Percentiles rank a stretch among this genome's conserved stretches.
Evolutionary conservation across 2,329 filamentous ascomycete genomes (phyloP).

Genomic region (Biscogniauxia sp.): DNA sequence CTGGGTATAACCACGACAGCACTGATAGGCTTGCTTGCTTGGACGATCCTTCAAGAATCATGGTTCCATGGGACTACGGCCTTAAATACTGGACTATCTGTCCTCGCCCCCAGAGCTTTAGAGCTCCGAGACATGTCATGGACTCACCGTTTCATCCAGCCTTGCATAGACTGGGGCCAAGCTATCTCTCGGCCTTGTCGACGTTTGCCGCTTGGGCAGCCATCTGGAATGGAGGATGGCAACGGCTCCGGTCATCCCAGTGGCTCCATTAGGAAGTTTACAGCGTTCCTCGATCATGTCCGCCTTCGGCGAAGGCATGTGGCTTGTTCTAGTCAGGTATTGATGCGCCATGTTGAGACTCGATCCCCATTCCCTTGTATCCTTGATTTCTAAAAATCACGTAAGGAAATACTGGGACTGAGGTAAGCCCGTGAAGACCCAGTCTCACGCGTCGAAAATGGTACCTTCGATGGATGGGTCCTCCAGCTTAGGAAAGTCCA

Average conservation of each 20-base stretch:
- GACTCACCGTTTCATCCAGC: not conserved
- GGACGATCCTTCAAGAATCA: not conserved
- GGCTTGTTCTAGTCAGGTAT: not conserved
- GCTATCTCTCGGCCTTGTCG: not conserved
- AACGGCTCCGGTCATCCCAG: not conserved
- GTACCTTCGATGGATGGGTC: constrained; percentile 1
- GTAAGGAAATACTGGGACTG: not conserved
- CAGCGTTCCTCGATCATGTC: not conserved
- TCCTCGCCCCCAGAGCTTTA: not conserved
- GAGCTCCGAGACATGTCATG: not conserved
- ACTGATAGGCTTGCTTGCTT: not conserved
- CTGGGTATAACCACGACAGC: not conserved
- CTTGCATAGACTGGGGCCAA: constrained; percentile 1
- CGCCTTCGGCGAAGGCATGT: not conserved
- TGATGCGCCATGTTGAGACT: not conserved
- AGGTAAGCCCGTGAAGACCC: not conserved
- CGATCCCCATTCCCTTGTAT: not conserved
- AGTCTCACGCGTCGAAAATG: constrained; percentile 1
- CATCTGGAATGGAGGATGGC: not conserved
- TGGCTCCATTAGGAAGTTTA: not conserved
- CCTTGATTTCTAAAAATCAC: not conserved
- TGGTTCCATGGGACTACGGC: not conserved
- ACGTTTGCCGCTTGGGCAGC: not conserved
- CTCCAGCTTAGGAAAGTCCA: not conserved
- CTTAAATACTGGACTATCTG: not conserved